Evolutionary conservation across 2,329 filamentous ascomycete genomes (phyloP), one percentile per base, ranked within the genome.

Genomic region (Salinomyces thailandicus): DNA sequence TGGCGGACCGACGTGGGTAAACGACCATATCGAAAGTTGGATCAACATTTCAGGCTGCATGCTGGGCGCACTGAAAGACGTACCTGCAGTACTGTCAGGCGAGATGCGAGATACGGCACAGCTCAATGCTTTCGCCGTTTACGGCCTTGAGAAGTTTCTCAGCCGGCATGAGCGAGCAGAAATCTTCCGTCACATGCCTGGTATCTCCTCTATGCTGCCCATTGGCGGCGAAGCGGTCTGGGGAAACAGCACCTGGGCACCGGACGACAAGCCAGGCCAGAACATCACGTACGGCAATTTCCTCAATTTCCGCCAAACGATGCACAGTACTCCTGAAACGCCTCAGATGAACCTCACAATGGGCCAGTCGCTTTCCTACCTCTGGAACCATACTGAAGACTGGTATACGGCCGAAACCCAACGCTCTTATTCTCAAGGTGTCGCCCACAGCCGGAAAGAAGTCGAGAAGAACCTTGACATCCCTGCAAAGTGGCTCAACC

Each of bases 91-190:
- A 0, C 68, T 98, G 1, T 95, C 87, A 0, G 91, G 91, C 18
- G 91, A 98, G 61, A 98, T 98, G 91, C 85, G 89, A 48, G 91
- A 98, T 54, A 98, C 91, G 0, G 91, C 89, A 1, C 91, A 96
- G 60, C 74, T 98, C 15, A 96, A 96, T 52, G 77, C 89, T 2
- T 93, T 96, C 58, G 91, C 91, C 6, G 89, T 98, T 1, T 96
- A 96, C 52, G 91, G 91, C 0, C 72, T 98, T 7, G 91, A 98
- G 60, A 94, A 91, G 55, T 98, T 98, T 58, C 68, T 98, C 31
- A 87, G 80, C 51, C 85, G 82, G 51, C 79, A 87, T 46, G 91
- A 98, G 59, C 76, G 91, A 35, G 86, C 84, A 0, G 86, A 96
- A 54, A 80, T 98, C 29, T 94, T 98, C 67, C 79, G 91, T 35